Percentiles rank a stretch among this genome's conserved stretches.
Evolutionary conservation across 2,329 filamentous ascomycete species (phyloP).

Genomic region (Aspergillus brunneoviolaceus): DNA sequence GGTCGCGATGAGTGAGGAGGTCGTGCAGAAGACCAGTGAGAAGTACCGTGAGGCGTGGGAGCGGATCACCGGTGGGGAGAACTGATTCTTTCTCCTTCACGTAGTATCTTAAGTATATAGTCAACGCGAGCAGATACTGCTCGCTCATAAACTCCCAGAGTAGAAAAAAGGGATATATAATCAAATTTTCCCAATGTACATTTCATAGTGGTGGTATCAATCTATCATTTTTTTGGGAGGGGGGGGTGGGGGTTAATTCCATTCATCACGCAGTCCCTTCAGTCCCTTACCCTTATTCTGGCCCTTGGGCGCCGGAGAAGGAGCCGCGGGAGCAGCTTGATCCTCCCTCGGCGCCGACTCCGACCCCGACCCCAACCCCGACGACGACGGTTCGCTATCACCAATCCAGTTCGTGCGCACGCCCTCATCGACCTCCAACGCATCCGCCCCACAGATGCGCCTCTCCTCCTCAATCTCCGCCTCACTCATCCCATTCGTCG

Average conservation of each 20-base stretch:
- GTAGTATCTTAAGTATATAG: background rate
- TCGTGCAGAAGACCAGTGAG: conserved; percentile 65
- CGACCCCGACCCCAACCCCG: conserved; percentile 9
- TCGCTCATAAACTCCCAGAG: background rate
- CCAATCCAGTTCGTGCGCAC: conserved; percentile 30
- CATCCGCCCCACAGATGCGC: conserved; percentile 41
- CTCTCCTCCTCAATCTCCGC: conserved; percentile 43
- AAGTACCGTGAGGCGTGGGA: conserved; percentile 77
- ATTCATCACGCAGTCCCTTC: conserved; percentile 37
- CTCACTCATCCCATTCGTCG: conserved; percentile 67
- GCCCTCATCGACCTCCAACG: conserved; percentile 38
- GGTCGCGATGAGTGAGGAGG: conserved; percentile 69
- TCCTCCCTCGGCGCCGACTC: conserved; percentile 2
- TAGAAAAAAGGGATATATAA: background rate
- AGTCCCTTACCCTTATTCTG: conserved; percentile 33
- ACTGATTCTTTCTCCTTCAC: background rate
- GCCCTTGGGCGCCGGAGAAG: background rate
- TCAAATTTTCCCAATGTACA: conserved; percentile 6
- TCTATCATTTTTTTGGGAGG: background rate
- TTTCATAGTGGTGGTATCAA: conserved; percentile 14
- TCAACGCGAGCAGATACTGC: background rate
- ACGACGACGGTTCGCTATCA: conserved; percentile 1
- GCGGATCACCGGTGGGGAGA: conserved; percentile 62
- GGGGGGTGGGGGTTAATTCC: conserved; percentile 22
- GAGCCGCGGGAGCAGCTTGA: no score